These are phyloP conservation scores for Cladosporium phlei DNA, from an alignment of 2,329 filamentous ascomycete species.

Conservation along the genomic window DNA sequence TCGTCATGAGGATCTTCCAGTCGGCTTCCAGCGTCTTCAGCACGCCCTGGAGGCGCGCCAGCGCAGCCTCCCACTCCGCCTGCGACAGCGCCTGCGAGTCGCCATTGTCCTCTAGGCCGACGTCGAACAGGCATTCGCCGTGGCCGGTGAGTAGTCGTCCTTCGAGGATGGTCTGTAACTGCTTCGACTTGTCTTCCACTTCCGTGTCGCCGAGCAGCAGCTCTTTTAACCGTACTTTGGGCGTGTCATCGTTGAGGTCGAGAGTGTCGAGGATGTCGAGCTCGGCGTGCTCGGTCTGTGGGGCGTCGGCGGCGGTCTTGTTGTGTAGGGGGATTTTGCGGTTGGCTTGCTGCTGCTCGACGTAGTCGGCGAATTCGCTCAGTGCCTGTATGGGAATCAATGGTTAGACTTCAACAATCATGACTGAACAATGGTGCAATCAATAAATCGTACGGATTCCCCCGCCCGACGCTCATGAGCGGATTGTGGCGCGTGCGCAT, in stretches of 20 bases:
- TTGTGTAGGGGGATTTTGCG: conserved; percentile 42
- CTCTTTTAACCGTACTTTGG: conserved; percentile 66
- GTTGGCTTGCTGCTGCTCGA: conserved; percentile 83
- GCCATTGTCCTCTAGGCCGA: conserved; percentile 85
- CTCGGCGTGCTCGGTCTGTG: conserved; percentile 71
- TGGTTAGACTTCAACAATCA: neutral
- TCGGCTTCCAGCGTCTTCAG: conserved; percentile 65
- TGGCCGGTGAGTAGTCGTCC: conserved; percentile 74
- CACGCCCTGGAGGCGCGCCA: conserved; percentile 60
- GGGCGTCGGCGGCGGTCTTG: conserved; percentile 35
- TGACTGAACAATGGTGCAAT: neutral
- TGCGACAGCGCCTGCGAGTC: conserved; percentile 74
- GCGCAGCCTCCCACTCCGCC: conserved; percentile 69
- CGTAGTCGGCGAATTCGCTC: conserved; percentile 95
- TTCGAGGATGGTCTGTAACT: conserved; percentile 62
- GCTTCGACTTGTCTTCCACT: conserved; percentile 50
- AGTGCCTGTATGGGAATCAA: conserved; percentile 58
- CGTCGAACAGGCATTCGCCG: conserved; percentile 84
- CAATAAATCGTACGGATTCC: conserved; percentile 62
- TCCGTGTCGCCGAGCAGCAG: conserved; percentile 60
- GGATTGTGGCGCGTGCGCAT: conserved; percentile 43
- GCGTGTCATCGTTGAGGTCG: conserved; percentile 64
- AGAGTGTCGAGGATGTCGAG: conserved; percentile 83
- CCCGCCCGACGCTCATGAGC: conserved; percentile 78
- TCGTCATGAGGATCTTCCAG: conserved; percentile 79